These are phyloP conservation scores for Colletotrichum navitas DNA, from an alignment of 2,329 filamentous ascomycete species.

Conservation along the genomic window DNA sequence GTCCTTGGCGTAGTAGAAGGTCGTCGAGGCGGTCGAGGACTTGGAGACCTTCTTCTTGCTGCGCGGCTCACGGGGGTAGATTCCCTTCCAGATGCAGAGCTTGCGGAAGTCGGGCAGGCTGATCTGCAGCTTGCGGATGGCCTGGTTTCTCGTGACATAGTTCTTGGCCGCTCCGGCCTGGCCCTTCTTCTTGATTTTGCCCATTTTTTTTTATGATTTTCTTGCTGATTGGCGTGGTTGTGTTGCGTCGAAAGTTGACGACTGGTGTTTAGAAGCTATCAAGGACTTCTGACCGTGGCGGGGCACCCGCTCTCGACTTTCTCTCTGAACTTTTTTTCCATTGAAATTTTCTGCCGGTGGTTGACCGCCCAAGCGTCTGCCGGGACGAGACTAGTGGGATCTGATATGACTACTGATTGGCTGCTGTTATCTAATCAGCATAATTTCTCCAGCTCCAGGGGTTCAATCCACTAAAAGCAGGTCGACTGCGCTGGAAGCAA, in stretches of 20 bases:
- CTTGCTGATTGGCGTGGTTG: slow-evolving; percentile 37
- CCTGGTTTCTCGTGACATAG: slow-evolving; percentile 97
- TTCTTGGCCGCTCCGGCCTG: slow-evolving; percentile 95
- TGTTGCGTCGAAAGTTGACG: slow-evolving; percentile 41
- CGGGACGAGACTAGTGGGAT: slow-evolving; percentile 6
- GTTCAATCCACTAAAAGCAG: slow-evolving; percentile 36
- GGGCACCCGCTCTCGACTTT: slow-evolving; percentile 49
- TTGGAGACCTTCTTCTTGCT: slow-evolving; percentile 98
- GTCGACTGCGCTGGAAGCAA: slow-evolving; percentile 22
- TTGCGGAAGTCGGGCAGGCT: slow-evolving; percentile 97
- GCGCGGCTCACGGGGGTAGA: slow-evolving; percentile 96
- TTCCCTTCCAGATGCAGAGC: slow-evolving; percentile 99
- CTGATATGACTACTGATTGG: slow-evolving; percentile 16
- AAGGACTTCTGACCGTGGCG: slow-evolving; percentile 46
- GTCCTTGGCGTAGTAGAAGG: slow-evolving; percentile 93
- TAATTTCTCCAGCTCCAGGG: slow-evolving; percentile 32
- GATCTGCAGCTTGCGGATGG: slow-evolving; percentile 97
- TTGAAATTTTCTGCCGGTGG: slow-evolving; percentile 44
- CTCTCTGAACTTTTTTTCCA: slow-evolving; percentile 50
- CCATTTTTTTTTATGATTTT: slow-evolving; percentile 61
- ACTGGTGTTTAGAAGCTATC: slow-evolving; percentile 39
- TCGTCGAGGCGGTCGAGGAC: slow-evolving; percentile 89
- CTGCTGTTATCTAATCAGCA: slow-evolving; percentile 30
- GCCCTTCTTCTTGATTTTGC: slow-evolving; percentile 91
- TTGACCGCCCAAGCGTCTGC: slow-evolving; percentile 41